Evolutionary conservation across 495 filamentous ascomycete species (phyloP).

Genomic region (Aspergillus ellipticus): DNA sequence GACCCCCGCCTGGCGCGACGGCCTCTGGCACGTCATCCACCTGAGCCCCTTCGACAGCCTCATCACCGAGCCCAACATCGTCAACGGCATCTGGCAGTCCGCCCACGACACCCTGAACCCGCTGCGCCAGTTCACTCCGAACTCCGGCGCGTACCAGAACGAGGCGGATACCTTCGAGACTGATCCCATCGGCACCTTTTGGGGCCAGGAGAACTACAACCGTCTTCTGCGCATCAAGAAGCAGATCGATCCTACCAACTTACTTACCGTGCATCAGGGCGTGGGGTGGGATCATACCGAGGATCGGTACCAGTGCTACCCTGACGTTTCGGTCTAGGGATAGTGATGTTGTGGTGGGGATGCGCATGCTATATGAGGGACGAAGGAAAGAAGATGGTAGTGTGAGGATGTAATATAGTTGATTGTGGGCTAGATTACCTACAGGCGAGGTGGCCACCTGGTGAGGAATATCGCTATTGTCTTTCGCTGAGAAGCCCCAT

Average conservation of each 20-base stretch:
- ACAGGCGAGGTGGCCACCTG: too few species aligned
- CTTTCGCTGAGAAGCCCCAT: too few species aligned
- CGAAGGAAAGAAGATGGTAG: too few species aligned
- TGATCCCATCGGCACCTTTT: slow-evolving; percentile 19
- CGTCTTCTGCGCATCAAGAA: slow-evolving; percentile 37
- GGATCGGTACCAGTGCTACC: slow-evolving; percentile 16
- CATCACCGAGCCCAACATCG: slow-evolving; percentile 4
- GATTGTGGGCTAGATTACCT: too few species aligned
- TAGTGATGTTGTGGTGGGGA: too few species aligned
- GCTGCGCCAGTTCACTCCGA: slow-evolving; percentile 28
- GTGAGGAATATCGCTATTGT: too few species aligned
- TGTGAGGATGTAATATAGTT: too few species aligned
- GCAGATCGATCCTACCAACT: slow-evolving; percentile 35
- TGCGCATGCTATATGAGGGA: too few species aligned
- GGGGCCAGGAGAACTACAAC: slow-evolving; percentile 33
- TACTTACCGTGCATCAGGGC: slow-evolving; percentile 16
- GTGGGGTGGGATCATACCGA: slow-evolving; percentile 18
- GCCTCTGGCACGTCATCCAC: slow-evolving; percentile 18
- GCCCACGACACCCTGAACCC: slow-evolving; percentile 13
- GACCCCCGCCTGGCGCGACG: slow-evolving; percentile 17
- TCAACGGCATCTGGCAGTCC: slow-evolving; percentile 7
- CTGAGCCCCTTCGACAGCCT: slow-evolving; percentile 1
- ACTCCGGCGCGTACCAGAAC: slow-evolving; percentile 40
- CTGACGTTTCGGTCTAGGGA: slow-evolving; percentile 2
- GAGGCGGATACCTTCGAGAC: slow-evolving; percentile 39